Conservation (phyloP, 2,329 filamentous ascomycete genomes). For the Fusarium tanahbumbuense region DNA sequence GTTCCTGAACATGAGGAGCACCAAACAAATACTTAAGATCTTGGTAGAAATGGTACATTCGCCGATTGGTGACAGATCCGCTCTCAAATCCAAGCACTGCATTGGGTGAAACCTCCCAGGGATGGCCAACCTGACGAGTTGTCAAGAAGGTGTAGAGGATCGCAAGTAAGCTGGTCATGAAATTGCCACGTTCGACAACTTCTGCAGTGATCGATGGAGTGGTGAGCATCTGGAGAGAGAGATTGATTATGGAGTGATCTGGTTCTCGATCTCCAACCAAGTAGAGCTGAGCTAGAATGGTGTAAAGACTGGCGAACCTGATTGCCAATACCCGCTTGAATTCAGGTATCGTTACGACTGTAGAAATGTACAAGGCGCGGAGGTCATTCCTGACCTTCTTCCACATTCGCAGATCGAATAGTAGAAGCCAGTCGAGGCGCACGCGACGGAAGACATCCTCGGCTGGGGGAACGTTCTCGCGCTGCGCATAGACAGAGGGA, state of each 20-base stretch:
- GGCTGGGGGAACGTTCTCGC: slow-evolving; percentile 72
- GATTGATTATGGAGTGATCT: slow-evolving; percentile 97
- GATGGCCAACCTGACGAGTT: slow-evolving; percentile 93
- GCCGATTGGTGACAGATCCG: slow-evolving; percentile 91
- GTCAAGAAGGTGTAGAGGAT: slow-evolving; percentile 98
- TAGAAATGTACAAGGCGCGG: slow-evolving; percentile 93
- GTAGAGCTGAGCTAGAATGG: slow-evolving; percentile 91
- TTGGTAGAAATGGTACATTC: slow-evolving; percentile 98
- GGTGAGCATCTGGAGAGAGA: slow-evolving; percentile 95
- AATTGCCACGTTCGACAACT: slow-evolving; percentile 94
- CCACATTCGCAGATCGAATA: slow-evolving; percentile 96
- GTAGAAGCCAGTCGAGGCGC: slow-evolving; percentile 90
- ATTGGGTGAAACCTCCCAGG: slow-evolving; percentile 85
- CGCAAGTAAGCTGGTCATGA: slow-evolving; percentile 92
- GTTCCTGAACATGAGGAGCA: slow-evolving; percentile 87
- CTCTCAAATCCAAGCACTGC: slow-evolving; percentile 93
- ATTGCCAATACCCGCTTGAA: slow-evolving; percentile 95
- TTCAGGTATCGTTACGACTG: slow-evolving; percentile 92
- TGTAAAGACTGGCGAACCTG: slow-evolving; percentile 95
- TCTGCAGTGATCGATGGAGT: slow-evolving; percentile 97
- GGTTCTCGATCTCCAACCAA: slow-evolving; percentile 96
- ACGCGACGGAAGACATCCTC: slow-evolving; percentile 93
- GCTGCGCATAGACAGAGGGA: slow-evolving; percentile 74
- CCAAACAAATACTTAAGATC: slow-evolving; percentile 92
- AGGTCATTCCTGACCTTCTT: slow-evolving; percentile 93